Evolutionary conservation across 805 yeast species (phyloP), one percentile per base, ranked within the genome.

Genomic region (Hanseniaspora nectarophila): DNA sequence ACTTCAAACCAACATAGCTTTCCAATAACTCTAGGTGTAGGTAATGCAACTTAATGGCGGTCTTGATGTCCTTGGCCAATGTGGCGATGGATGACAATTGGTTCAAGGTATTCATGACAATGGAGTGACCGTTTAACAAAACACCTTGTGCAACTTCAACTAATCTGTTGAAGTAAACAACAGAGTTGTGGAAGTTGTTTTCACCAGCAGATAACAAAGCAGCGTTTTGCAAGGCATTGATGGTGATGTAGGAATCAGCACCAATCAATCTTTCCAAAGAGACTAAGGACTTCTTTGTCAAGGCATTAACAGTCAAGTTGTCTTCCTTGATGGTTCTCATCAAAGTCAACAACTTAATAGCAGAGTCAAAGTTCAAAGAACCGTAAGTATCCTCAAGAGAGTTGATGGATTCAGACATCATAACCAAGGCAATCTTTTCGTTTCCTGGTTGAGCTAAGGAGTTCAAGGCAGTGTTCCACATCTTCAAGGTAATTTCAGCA

Each of bases 381-480:
- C 97, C 96, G 59, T 85, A 85, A 29, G 86, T 78, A 62, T 87
- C 95, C 64, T 88, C 95, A 56, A 78, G 78, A 51, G 87, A 73
- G 8, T 82, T 68, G 33, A 85, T 69, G 28, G 92, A 73, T 64
- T 90, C 95, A 29, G 73, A 67, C 58, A 89, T 68, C 50, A 85
- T 73, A 32, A 76, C 72, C 54, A 81, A 62, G 10, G 89, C 95
- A 26, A 77, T 69, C 7, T 76, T 77, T 23, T 60, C 62, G 6
- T 26, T 35, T 4, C 29, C 52, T 35, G 52, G 52, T 21, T 42
- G 21, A 24, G 18, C 20, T 16, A 38, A 29, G n/a, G 42, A 49
- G 23, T 34, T 65, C 63, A 68, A 64, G 49, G 87, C 89, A 59
- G 80, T 76, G 40, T 77, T 80, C 73, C 79, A 80, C 37, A 88